Evolutionary conservation across 2,329 filamentous ascomycete species (phyloP).

Genomic region (Fusarium sp.): DNA sequence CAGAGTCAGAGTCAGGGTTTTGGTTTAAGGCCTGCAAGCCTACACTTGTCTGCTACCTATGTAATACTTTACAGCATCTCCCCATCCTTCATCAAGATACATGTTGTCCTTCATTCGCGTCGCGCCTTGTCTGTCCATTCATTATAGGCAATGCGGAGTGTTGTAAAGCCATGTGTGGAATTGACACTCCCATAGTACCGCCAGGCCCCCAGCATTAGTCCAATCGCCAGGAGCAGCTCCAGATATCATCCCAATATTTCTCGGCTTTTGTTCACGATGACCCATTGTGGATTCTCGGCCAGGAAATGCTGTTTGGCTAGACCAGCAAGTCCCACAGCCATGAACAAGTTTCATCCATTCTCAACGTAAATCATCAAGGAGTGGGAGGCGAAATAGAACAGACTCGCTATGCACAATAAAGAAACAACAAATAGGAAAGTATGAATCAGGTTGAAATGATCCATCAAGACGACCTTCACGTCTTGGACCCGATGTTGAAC

Average conservation of each 20-base stretch:
- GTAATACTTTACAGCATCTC: conserved; percentile 16
- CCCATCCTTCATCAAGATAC: conserved; percentile 18
- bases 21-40: conserved; percentile 8
- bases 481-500: conserved; percentile 83
- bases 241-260: not conserved
- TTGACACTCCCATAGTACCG: not conserved
- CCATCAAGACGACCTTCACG: conserved; percentile 67
- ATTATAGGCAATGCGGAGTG: conserved; percentile 10
- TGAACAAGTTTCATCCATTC: conserved; percentile 1
- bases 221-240: not conserved
- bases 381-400: conserved; percentile 19
- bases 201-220: conserved; percentile 3
- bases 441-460: conserved; percentile 75
- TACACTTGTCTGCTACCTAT: conserved; percentile 27
- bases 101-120: conserved; percentile 26
- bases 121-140: conserved; percentile 34
- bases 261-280: not conserved
- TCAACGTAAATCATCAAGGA: conserved; percentile 17
- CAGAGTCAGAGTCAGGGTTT: not conserved
- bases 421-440: conserved; percentile 40
- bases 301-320: conserved; percentile 30
- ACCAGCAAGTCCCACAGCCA: conserved; percentile 3
- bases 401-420: conserved; percentile 34
- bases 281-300: conserved; percentile 1
- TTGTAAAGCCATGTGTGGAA: conserved; percentile 3